Evolutionary conservation across 2,329 filamentous ascomycete genomes (phyloP).

Genomic region (Penicillium sp.): DNA sequence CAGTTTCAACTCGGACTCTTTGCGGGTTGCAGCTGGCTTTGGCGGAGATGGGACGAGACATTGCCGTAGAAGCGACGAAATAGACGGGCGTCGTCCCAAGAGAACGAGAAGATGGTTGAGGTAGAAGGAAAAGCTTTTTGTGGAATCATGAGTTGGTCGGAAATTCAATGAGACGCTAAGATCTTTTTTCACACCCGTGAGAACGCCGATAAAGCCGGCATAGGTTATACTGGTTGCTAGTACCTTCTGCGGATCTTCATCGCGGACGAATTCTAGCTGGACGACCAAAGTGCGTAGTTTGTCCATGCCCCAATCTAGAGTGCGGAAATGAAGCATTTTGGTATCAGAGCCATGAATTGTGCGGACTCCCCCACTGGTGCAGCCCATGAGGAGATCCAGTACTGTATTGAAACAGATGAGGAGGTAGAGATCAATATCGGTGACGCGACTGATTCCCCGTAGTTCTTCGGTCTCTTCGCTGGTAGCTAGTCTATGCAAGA

Average conservation of each 20-base stretch:
- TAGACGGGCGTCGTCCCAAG: conserved; percentile 57
- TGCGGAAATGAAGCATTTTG: conserved; percentile 46
- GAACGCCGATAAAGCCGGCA: conserved; percentile 54
- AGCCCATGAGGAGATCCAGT: conserved; percentile 67
- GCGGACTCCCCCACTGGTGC: conserved; percentile 61
- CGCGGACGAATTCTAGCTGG: conserved; percentile 55
- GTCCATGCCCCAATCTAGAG: conserved; percentile 61
- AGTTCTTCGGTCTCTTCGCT: conserved; percentile 65
- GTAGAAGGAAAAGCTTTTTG: conserved; percentile 48
- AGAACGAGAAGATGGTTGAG: conserved; percentile 58
- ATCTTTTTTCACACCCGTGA: conserved; percentile 53
- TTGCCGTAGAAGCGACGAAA: conserved; percentile 56
- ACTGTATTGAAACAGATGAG: conserved; percentile 67
- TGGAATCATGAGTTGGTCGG: conserved; percentile 53
- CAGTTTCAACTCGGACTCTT: not conserved
- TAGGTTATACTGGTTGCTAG: conserved; percentile 55
- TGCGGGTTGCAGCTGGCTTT: not conserved
- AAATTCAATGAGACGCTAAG: conserved; percentile 59
- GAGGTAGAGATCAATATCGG: conserved; percentile 61
- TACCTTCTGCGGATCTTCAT: conserved; percentile 36
- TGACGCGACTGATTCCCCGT: conserved; percentile 58
- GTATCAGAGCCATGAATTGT: conserved; percentile 13
- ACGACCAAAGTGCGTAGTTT: conserved; percentile 55
- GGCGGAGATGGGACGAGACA: conserved; percentile 41
- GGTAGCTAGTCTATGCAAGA: conserved; percentile 57